Base-by-base conservation (phyloP, 2,329 filamentous ascomycete genomes). In the Aspergillus fumigatiaffinis region DNA sequence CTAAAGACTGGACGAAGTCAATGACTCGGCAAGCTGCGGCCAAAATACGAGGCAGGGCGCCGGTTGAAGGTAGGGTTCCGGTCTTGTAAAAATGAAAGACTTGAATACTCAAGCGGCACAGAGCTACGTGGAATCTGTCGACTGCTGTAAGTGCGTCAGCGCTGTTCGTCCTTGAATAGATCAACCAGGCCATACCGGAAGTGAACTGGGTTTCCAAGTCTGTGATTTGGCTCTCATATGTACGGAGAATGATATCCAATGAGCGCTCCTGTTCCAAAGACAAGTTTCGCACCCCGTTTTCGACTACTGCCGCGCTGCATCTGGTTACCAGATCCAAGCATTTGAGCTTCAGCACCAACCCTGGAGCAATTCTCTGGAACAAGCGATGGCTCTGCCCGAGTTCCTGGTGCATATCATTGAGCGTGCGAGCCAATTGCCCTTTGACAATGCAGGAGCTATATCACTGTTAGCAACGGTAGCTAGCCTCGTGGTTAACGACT, bases 211-310 rank as follows among this genome's bases (percentile, higher is more conserved):
- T 55, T n/a, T 71, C 73, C 4, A 77, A 59, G 25, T 73, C 74
- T n/a, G 68, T 62, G 12, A 74, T 58, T 35, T 75, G 71, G 4
- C 59, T 60, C 50, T 77, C 73, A 51, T 71, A 77, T 5, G 66
- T 64, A 20, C 68, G 68, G 20, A 78, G 60, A 14, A 77, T 49
- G 26, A 72, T 68, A 46, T 75, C 71, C 32, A 78, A 62, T 4
- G 69, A 63, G 7, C 69, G 68, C 53, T 78, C 76, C 51, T 76
- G 74, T 7, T 77, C 73, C 0, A 63, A 17, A 0, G 70, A 68
- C 67, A 77, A 72, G n/a, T 61, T 63, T 5, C 73, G 70, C 7
- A 78, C 59, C 2, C 76, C 75, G 57, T 74, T 74, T 53, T 76
- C 70, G 14, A 71, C 59, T 2, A 74, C 67, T 0, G 71, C 71